Evolutionary conservation across 2,329 filamentous ascomycete genomes (phyloP).

Genomic region (Nemania sp.): DNA sequence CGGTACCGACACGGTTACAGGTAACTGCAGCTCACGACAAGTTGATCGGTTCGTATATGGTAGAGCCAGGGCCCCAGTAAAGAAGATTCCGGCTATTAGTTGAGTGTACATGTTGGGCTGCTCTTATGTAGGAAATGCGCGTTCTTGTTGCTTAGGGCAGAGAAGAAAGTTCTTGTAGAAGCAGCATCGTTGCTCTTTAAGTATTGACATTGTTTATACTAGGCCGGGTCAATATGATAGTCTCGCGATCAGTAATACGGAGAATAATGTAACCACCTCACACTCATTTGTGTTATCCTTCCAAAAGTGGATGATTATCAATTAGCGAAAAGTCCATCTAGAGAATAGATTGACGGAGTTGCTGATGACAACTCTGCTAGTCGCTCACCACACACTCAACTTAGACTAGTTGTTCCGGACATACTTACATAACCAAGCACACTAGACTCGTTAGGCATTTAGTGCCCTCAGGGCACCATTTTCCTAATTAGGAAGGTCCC

Average conservation of each 20-base stretch:
- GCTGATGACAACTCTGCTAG: neutral
- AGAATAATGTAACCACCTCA: neutral
- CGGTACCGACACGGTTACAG: conserved; percentile 45
- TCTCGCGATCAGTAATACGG: neutral
- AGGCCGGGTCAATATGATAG: neutral
- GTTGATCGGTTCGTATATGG: conserved; percentile 28
- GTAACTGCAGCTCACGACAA: conserved; percentile 47
- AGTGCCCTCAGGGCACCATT: neutral
- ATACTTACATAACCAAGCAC: neutral
- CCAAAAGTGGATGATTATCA: neutral
- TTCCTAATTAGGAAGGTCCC: neutral
- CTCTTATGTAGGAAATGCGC: neutral
- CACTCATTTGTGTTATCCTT: neutral
- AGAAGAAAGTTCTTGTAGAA: neutral
- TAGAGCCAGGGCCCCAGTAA: conserved; percentile 8
- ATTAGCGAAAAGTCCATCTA: neutral
- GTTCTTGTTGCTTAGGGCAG: neutral
- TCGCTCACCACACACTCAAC: neutral
- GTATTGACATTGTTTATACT: neutral
- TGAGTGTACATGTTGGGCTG: conserved; percentile 6
- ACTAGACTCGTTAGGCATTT: neutral
- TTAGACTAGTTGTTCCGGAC: neutral
- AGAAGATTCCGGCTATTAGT: neutral
- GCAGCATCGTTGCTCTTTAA: conserved; percentile 1
- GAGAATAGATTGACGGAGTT: neutral